Evolutionary conservation across 2,329 filamentous ascomycete species (phyloP), one percentile per base, ranked within the genome.

Genomic region (Furcasterigmium furcatum): DNA sequence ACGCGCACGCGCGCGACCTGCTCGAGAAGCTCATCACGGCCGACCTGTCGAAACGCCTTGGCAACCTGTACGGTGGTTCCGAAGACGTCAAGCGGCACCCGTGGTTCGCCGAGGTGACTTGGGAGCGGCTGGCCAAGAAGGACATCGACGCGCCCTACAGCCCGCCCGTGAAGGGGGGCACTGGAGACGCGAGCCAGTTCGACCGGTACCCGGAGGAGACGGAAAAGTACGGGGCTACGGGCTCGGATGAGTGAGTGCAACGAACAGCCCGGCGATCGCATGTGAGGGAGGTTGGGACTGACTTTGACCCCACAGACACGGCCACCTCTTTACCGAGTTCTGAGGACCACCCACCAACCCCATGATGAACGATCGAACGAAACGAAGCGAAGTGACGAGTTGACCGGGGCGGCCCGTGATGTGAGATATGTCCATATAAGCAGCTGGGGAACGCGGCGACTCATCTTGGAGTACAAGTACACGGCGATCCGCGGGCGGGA

Each of bases 131-230:
- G 57, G 85, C 88, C 30, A 87, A 91, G 65, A 97, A 96, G 70
- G 94, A 99, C 59, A 99, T 99, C 50, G 94, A 99, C 68, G 94
- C 94, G 30, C 94, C 94, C 5, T 99, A 99, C 64, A 94, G 96
- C 45, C 94, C 94, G 14, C 94, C 94, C 0, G 92, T 99, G 50
- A 88, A 94, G 64, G 91, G 90, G 35, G 94, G 94, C 35, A 86
- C 90, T 24, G 94, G 94, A 48, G 94, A 99, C 71, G 90, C 94
- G 43, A 96, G 91, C 69, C 88, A 96, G 67, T 99, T 99, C 62
- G 94, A 99, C 70, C 89, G 91, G 66, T 99, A 99, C 66, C 91
- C 94, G 2, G 94, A 99, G 68, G 94, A 99, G 67, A 90, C 88
- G 38, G 94, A 99, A 67, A 83, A 85, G 62, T 99, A 99, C 63